Evolutionary conservation across 2,329 filamentous ascomycete genomes (phyloP).

Genomic region (Botrytis paeoniae): DNA sequence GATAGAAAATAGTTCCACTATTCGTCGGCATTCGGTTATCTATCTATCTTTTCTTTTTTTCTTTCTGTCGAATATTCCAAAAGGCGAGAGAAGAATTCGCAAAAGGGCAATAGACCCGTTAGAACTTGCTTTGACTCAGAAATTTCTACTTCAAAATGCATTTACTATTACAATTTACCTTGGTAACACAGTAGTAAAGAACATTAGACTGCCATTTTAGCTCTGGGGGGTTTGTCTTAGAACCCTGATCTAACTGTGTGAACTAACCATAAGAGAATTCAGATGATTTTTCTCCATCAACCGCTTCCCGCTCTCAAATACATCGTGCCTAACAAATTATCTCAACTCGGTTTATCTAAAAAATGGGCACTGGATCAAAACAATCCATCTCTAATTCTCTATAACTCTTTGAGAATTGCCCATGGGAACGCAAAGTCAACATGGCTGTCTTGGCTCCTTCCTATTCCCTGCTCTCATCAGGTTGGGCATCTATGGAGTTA

Average conservation of each 20-base stretch:
- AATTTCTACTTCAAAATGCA: neutral
- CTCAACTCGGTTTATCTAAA: neutral
- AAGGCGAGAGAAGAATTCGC: neutral
- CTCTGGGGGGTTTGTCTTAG: neutral
- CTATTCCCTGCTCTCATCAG: slow-evolving; percentile 17
- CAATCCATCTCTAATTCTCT: slow-evolving; percentile 1
- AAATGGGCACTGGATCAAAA: slow-evolving; percentile 5
- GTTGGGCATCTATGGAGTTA: slow-evolving; percentile 31
- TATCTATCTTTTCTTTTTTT: neutral
- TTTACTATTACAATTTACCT: neutral
- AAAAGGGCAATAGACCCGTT: neutral
- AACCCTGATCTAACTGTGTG: neutral
- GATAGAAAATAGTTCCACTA: slow-evolving; percentile 1
- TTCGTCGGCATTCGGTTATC: neutral
- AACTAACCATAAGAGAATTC: slow-evolving; percentile 7
- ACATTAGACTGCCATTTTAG: neutral
- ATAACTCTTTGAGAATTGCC: neutral
- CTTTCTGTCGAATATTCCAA: slow-evolving; percentile 1
- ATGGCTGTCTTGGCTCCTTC: slow-evolving; percentile 17
- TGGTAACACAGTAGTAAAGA: neutral
- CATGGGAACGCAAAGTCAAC: slow-evolving; percentile 6
- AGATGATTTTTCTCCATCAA: slow-evolving; percentile 15
- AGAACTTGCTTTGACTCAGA: neutral
- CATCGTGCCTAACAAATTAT: neutral
- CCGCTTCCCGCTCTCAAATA: slow-evolving; percentile 9